phyloP scores from a whole-genome alignment of 1,284 basidiomycete genomes.

The Tylopilus sp. region DNA sequence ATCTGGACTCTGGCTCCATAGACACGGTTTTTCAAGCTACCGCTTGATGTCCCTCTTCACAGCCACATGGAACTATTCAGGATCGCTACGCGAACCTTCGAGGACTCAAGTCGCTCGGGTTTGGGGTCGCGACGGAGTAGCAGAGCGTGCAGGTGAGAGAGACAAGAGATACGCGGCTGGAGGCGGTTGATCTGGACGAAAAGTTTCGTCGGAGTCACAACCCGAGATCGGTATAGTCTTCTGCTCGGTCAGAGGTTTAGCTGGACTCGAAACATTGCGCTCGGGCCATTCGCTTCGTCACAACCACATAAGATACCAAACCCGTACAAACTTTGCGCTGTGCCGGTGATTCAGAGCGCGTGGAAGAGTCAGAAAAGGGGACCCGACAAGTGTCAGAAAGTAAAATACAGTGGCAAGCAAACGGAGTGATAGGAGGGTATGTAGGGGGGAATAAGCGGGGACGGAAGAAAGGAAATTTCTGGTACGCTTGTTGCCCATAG shows the following conservation, averaged over 20 bases:
- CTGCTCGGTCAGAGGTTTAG: too few relatives aligned
- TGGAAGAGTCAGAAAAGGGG: neutral
- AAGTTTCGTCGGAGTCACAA: neutral
- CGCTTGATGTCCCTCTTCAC: neutral
- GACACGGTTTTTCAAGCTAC: neutral
- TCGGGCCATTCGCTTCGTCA: neutral
- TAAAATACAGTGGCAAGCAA: constrained; percentile 31
- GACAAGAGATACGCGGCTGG: neutral
- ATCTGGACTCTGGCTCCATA: neutral
- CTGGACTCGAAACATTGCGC: neutral
- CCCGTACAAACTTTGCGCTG: constrained; percentile 9
- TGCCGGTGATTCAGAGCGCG: constrained; percentile 15
- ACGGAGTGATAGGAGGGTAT: constrained; percentile 25
- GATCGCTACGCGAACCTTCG: too few relatives aligned
- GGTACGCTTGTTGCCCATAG: constrained; percentile 26
- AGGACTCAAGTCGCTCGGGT: too few relatives aligned
- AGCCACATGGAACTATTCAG: neutral
- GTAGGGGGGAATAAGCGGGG: constrained; percentile 16
- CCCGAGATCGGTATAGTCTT: too few relatives aligned
- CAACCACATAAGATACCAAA: constrained; percentile 2
- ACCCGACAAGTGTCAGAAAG: constrained; percentile 9
- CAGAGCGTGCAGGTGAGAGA: too few relatives aligned
- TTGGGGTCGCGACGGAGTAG: too few relatives aligned
- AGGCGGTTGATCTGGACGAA: neutral
- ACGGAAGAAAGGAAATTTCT: constrained; percentile 7